Conservation (phyloP, 768 basidiomycete species). For the Punctularia strigosozonata region DNA sequence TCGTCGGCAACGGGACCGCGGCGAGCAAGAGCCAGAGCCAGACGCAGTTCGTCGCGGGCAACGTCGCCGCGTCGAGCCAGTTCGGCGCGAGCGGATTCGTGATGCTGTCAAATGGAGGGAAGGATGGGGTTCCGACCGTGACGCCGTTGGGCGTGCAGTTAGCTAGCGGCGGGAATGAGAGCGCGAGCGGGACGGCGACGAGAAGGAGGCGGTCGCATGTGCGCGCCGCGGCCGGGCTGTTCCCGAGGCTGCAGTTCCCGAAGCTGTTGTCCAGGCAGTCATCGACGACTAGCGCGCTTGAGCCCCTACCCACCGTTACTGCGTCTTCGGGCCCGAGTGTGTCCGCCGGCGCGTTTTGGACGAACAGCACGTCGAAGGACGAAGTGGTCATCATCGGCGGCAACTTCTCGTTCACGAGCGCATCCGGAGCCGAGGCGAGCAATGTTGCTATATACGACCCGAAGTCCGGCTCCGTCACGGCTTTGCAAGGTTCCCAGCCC, state of each 20-base stretch:
- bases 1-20: constrained; percentile 56
- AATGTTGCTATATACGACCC: constrained; percentile 67
- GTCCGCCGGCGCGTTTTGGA: constrained; percentile 84
- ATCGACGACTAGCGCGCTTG: constrained; percentile 36
- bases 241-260: constrained; percentile 33
- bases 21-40: constrained; percentile 25
- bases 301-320: constrained; percentile 37
- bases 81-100: constrained; percentile 77
- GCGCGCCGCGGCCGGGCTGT: constrained; percentile 31
- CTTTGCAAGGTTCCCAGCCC: constrained; percentile 49
- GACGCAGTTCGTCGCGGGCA: constrained; percentile 61
- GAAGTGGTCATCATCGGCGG: constrained; percentile 79
- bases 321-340: constrained; percentile 86
- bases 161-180: constrained; percentile 22
- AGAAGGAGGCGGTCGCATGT: constrained; percentile 27
- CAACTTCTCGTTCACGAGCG: constrained; percentile 60
- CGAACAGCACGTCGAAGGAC: constrained; percentile 53
- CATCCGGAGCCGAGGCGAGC: constrained; percentile 27
- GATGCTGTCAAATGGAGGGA: constrained; percentile 54
- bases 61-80: constrained; percentile 37
- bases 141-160: constrained; percentile 52
- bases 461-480: constrained; percentile 30
- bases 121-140: constrained; percentile 40
- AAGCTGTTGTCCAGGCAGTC: constrained; percentile 42
- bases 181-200: constrained; percentile 19